Conservation (phyloP, 345 rosid genomes). For the Citrus inodora region DNA sequence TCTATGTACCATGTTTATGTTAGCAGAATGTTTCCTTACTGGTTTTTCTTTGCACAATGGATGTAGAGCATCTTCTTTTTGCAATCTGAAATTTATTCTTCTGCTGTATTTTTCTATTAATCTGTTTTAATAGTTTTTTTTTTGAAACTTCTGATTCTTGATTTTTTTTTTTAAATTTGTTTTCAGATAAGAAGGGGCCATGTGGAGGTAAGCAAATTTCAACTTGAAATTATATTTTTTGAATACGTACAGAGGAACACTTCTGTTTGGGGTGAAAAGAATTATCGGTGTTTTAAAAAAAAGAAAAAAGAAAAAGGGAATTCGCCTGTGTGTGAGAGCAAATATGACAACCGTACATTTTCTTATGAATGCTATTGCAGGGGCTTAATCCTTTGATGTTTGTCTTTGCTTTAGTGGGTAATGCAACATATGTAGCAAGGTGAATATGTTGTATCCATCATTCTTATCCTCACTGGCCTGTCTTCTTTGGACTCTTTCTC, state of each 20-base stretch:
- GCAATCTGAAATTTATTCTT: background rate
- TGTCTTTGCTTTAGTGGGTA: conserved; percentile 75
- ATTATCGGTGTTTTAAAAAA: background rate
- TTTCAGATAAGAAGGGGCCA: conserved; percentile 78
- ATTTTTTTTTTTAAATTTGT: background rate
- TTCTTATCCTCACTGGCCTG: background rate
- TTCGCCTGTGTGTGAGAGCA: background rate
- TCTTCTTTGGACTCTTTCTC: background rate
- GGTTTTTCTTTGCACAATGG: background rate
- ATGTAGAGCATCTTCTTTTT: background rate
- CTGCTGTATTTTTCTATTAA: background rate
- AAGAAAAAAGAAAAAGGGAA: no score
- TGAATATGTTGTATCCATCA: conserved; percentile 12
- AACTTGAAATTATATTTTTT: background rate
- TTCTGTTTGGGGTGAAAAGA: background rate
- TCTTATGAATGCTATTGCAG: conserved; percentile 25
- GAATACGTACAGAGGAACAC: background rate
- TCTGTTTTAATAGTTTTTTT: background rate
- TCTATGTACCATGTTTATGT: background rate
- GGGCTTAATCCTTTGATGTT: conserved; percentile 90
- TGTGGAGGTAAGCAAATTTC: conserved; percentile 54
- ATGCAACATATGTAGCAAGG: conserved; percentile 80
- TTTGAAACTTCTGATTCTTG: conserved; percentile 6
- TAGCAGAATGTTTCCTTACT: background rate
- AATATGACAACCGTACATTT: background rate